Evolutionary conservation across 2,329 filamentous ascomycete genomes (phyloP), one percentile per base, ranked within the genome.

Genomic region (Neopestalotiopsis sp.): DNA sequence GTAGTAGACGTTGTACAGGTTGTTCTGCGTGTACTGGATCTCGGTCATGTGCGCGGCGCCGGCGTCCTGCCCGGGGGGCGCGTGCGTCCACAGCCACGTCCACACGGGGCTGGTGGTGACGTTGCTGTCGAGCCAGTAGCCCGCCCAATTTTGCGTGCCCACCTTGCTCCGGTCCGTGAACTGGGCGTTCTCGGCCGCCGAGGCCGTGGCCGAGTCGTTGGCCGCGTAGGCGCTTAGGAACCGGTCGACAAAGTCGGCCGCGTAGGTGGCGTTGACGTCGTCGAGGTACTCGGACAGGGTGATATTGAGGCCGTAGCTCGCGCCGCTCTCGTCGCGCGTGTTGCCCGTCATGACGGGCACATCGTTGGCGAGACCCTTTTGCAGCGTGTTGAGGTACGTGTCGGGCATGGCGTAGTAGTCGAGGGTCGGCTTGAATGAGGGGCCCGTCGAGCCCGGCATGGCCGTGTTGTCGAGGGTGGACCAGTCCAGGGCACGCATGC

Each of bases 11-110:
- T 69, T 70, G 20, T 73, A 72, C 13, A 79, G 72, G 67, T 77
- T 79, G 71, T 78, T 77, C 42, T 79, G 74, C 14, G 74, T 74
- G 30, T 79, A 79, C 69, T 74, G 76, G 32, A 80, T 71, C 71
- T 78, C 76, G 7, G 73, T 71, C 52, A 74, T 75, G 66, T 78
- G 77, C 67, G 76, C 77, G 10, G 76, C 75, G 12, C 76, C 77
- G 4, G 17, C 57, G 24, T 70, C 64, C 62, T 75, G 71, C 24
- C 65, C 68, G 20, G 77, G 73, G 2, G 78, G 77, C 4, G 76
- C 69, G 60, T 75, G 76, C 4, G 72, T 74, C 72, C 74, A 80
- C 65, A 72, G 76, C 66, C 79, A 80, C 0, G 72, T 74, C 67
- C 74, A 79, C 42, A 78, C 71, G n/a, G 72, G 69, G 38, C 67